Base-by-base conservation (phyloP, 2,329 filamentous ascomycete species). In the Diplocarpon mali region DNA sequence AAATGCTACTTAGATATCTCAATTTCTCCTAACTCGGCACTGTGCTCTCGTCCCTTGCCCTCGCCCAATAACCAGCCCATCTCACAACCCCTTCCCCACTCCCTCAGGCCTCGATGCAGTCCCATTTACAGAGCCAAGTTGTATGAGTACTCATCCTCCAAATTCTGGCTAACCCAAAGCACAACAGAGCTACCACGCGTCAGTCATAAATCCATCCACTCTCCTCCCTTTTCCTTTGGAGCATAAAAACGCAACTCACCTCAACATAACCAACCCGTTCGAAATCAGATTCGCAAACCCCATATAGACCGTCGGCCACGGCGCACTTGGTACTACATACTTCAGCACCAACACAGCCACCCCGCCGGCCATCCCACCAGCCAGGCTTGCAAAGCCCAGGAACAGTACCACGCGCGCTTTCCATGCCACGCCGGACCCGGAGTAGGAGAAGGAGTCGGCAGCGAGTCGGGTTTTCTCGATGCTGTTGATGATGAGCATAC, bases 121-220 rank as follows among this genome's bases (percentile, higher is more conserved):
- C 14, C 14, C 7, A 11, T 42, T 55, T 47, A 80, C 51, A 83
- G 67, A 48, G 77, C 71, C 53, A 83, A 64, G 62, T 80, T 82
- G 63, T 83, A 83, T 38, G 76, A 72, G 56, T 82, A 83, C 63
- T 83, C 78, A 57, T 82, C 78, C 67, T 83, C 78, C 75, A 83
- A 81, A 57, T 83, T 83, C 69, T 83, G 78, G 64, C 73, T 78
- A 44, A 83, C 64, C 78, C 78, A 83, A 35, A 83, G 69, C 48
- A 81, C 72, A 38, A 80, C 76, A 16, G 73, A 74, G 64, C 76
- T 77, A 52, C 14, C 31, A n/a, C 8, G 2, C 17, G 47, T 59
- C 42, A 59, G 54, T 17, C 44, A 30, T 10, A 20, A 41, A 31
- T 20, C 13, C 20, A 24, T 24, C 20, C 20, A 20, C 30, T 17